Evolutionary conservation across 129 eudicot species (phyloP), one percentile per base, ranked within the genome.

Genomic region (Chrysanthemum makinoi): DNA sequence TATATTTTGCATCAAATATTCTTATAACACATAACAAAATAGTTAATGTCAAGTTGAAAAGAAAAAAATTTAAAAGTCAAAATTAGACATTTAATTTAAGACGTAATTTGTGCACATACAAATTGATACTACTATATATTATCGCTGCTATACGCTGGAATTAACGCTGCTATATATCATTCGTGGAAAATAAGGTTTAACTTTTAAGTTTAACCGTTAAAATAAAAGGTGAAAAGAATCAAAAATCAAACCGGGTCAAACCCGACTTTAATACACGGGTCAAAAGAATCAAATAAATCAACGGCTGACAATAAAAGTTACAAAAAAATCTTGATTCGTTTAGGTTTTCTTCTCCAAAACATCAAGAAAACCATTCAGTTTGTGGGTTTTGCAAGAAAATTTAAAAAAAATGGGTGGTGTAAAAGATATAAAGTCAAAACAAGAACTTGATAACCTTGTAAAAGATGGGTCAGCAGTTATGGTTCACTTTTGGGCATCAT

Each of bases 401-500:
- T 20, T 22, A 58, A 28, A 7, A 22, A 83, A 79, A 14, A 95
- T 89, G 79, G 75, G 78, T 4, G 71, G 76, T 4, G 91, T 95
- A 64, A 90, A 87, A 80, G 95, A 95, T 72, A 78, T 95, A 62
- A 68, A 80, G 13, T 95, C 99, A 19, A 95, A 87, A 75, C 63
- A 79, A 64, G 99, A 95, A 75, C 83, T 95, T 12, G 94, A 90
- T 57, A 30, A 69, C 28, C 51, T 63, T n/a, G 73, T 90, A n/a
- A 67, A 63, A 7, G 79, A 81, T 28, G 89, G 96, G 0, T 30
- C 72, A 22, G 67, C 94, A 22, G 88, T 80, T 5, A 80, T 90
- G 69, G 26, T 95, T 24, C 97, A 95, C 89, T 90, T 95, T 77
- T 95, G 99, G 99, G 99, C 99, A 19, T 80, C 89, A 13, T 95